Conservation (phyloP, 2,329 filamentous ascomycete species). For the Cladosporium halotolerans region DNA sequence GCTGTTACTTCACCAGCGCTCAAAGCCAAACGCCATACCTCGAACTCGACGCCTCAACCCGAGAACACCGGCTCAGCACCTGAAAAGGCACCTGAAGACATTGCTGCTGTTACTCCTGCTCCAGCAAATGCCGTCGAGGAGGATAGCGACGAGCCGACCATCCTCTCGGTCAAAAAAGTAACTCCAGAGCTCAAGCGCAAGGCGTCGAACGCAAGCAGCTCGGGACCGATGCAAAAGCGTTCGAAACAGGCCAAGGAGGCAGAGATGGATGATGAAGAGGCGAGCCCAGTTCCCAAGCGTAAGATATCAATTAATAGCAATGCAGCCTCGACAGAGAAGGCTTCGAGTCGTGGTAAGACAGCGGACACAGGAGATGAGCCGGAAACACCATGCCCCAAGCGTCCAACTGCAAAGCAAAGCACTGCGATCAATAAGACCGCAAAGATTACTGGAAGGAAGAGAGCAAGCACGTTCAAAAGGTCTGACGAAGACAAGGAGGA, state of each 20-base stretch:
- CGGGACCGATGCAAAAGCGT: not conserved
- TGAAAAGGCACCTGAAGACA: too few relatives aligned
- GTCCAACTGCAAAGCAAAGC: not conserved
- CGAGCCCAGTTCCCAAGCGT: not conserved
- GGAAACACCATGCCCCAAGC: not conserved
- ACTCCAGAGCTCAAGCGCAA: not conserved
- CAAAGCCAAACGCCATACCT: too few relatives aligned
- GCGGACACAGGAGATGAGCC: not conserved
- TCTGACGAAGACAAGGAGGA: not conserved
- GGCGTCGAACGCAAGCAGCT: not conserved
- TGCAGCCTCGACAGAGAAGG: not conserved
- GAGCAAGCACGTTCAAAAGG: not conserved
- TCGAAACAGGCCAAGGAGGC: not conserved
- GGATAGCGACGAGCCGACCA: not conserved
- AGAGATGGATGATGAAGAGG: not conserved
- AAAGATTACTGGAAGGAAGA: too few relatives aligned
- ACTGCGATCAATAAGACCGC: too few relatives aligned
- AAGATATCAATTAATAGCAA: not conserved
- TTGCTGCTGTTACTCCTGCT: too few relatives aligned
- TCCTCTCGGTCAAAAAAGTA: not conserved
- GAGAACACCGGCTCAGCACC: too few relatives aligned
- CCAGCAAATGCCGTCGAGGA: not conserved
- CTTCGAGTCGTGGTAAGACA: not conserved
- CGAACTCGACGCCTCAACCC: too few relatives aligned
- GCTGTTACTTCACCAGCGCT: too few relatives aligned